Conservation (phyloP, 805 yeast species). For the Wickerhamiella brachini region DNA sequence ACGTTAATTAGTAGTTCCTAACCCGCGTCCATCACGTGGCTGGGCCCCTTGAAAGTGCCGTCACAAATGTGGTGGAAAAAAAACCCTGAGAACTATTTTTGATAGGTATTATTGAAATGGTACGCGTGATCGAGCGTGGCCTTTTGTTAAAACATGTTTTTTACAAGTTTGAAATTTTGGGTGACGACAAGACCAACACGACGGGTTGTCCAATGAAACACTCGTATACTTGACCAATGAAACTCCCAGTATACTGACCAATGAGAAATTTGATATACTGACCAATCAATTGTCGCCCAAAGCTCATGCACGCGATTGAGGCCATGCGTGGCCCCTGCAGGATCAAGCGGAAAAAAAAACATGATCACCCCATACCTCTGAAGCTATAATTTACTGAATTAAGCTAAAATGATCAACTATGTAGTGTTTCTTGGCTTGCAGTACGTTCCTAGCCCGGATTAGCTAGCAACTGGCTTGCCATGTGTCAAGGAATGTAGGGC, state of each 20-base stretch:
- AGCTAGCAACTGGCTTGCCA: not conserved
- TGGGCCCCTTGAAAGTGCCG: not conserved
- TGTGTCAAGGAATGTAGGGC: not conserved
- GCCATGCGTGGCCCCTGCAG: not conserved
- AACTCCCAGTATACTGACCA: not conserved
- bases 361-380: not conserved
- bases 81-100: too few species aligned
- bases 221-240: not conserved
- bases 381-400: not conserved
- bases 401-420: too few species aligned
- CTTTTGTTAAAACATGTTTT: too few species aligned
- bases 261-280: not conserved
- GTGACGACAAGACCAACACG: too few species aligned
- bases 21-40: not conserved
- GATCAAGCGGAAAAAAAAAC: not conserved
- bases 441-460: not conserved
- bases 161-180: too few species aligned
- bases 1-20: conserved; percentile 3
- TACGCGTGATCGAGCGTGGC: too few species aligned
- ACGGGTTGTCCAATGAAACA: too few species aligned
- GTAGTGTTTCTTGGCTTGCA: not conserved
- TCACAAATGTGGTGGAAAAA: too few species aligned
- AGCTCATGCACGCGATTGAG: not conserved
- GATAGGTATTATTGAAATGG: too few species aligned
- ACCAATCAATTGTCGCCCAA: not conserved